Evolutionary conservation across 2,329 filamentous ascomycete genomes (phyloP), one percentile per base, ranked within the genome.

Genomic region (Dactylonectria estremocensis): DNA sequence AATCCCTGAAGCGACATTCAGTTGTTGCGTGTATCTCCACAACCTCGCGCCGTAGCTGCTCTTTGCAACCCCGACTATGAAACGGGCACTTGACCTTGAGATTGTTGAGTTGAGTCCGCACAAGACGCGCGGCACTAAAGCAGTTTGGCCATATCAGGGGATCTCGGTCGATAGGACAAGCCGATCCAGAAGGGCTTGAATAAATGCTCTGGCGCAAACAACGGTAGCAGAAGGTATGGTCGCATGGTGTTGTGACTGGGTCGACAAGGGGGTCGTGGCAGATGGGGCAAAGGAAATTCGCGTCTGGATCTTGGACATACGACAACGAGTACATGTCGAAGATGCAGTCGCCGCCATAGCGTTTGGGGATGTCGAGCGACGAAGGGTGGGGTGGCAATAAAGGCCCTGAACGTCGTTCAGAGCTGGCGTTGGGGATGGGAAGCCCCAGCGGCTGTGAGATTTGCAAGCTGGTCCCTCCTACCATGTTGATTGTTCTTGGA

Each of bases 211-310:
- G 76, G 31, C 81, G 80, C 57, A 91, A 81, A 74, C 90, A 92
- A 5, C 82, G 82, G 58, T 86, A 85, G 74, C 90, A 92, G 76
- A 92, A 92, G 13, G 89, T 90, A 76, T 92, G 90, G 65, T 90
- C 88, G 78, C 90, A 92, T 8, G 82, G 81, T 1, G 89, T 91
- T 48, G 89, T 90, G 54, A 90, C 83, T 0, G 90, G 89, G 14
- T 87, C 83, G 54, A 91, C 81, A 48, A 92, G 84, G 3, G 90
- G 87, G 11, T 88, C 85, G 72, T 88, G 88, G 79, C 90, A 92
- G 67, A 89, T 86, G 3, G 86, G 86, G 57, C 84, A 86, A 62
- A 88, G 80, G 13, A 87, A 77, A 54, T 85, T 86, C 63, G 83
- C 79, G 71, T 88, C 86, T 40, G 80, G 74, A 18, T 81, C 83